Base-by-base conservation (phyloP, 306 rosid species). In the Inga laurina region DNA sequence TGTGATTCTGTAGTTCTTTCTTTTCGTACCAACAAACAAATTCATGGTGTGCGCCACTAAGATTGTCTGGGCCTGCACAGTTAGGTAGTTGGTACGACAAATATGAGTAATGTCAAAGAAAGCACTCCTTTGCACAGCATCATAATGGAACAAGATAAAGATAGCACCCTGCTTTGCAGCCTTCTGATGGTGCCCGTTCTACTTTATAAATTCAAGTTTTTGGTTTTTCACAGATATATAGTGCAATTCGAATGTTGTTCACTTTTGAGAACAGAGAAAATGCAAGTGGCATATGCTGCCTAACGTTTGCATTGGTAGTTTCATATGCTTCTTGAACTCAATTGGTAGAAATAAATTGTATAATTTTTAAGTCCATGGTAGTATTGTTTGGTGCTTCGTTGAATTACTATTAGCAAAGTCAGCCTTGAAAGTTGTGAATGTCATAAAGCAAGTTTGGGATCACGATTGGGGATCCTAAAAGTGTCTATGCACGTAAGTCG, bases 21-120 rank as follows among this genome's bases (percentile, higher is more conserved):
- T 73, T 79, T 72, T 73, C 18, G 39, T 78, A 73, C 52, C 80
- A 72, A 32, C 18, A 65, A 79, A 79, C 59, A 78, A 78, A 79
- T 79, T 78, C 75, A 78, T 21, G 76, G 69, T 83, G 86, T 73
- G 70, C 19, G 65, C 79, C 86, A 78, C 86, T 81, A 45, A 61
- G 37, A 78, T 27, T 51, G 43, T 61, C 68, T 61, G 74, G 64
- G 10, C 59, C 79, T 72, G 44, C 45, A 71, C 59, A 22, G 48
- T 46, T 57, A 43, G 48, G 30, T 77, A 76, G 61, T 59, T 70
- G 67, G 56, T 72, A 24, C 57, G 14, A 61, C 75, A 48, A 71
- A 72, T 24, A 61, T 72, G 24, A 68, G 21, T 49, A 44, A 35
- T 67, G 65, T 57, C 86, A 35, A 35, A 65, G 66, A 69, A 65